A percentile compares a stretch with the other conserved stretches of the same genome.
Evolutionary conservation across 305 asterid genomes (phyloP).

Genomic region (Withania somnifera): DNA sequence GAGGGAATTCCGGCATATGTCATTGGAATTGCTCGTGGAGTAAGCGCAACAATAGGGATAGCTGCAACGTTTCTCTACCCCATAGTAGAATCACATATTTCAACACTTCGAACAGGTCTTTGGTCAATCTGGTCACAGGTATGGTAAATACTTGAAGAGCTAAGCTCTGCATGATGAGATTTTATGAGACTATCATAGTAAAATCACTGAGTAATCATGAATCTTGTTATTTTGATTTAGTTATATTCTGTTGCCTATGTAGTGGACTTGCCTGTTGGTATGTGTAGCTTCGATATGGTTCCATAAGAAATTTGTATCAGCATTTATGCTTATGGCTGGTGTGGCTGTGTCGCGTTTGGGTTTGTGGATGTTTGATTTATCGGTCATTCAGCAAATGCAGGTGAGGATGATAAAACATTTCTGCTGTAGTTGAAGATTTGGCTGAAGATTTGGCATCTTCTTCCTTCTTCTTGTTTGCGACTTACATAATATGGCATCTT

Average conservation of each 20-base stretch:
- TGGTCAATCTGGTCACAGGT: conserved; percentile 99
- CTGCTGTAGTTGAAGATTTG: not conserved
- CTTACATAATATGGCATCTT: not conserved
- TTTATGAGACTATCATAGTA: not conserved
- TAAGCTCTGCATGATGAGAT: not conserved
- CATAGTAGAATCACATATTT: conserved; percentile 36
- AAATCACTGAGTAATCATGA: not conserved
- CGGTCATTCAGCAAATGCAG: conserved; percentile 97
- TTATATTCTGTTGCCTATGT: conserved; percentile 7
- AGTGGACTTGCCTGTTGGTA: conserved; percentile 72
- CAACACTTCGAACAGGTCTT: conserved; percentile 69
- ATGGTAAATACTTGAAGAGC: not conserved
- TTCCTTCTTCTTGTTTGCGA: not conserved
- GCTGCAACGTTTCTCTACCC: conserved; percentile 79
- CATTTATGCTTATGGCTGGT: conserved; percentile 67
- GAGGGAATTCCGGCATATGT: conserved; percentile 75
- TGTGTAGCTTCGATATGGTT: conserved; percentile 60
- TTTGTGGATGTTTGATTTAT: conserved; percentile 88
- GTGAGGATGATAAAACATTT: conserved; percentile 10
- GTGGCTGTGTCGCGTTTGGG: conserved; percentile 88
- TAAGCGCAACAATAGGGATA: conserved; percentile 70
- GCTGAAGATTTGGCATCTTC: not conserved
- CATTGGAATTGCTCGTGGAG: conserved; percentile 73
- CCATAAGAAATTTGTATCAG: conserved; percentile 28
- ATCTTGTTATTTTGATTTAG: not conserved